A percentile compares a stretch with the other conserved stretches of the same genome.
phyloP scores from a whole-genome alignment of 768 basidiomycete species.

The Trametes cinnabarina region DNA sequence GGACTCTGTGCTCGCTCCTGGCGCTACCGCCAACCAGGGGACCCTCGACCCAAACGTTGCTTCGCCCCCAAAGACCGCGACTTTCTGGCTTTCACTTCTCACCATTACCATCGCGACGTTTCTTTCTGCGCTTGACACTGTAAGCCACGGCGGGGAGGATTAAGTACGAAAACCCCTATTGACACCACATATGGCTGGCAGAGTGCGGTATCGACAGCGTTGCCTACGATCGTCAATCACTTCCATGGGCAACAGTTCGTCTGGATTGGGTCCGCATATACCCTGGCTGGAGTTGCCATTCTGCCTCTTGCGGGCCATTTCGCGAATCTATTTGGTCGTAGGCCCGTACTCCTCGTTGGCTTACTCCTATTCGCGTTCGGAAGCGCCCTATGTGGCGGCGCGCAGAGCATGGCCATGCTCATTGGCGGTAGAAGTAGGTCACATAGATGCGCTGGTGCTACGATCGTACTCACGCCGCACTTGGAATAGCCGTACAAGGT shows the following conservation, averaged over 20 bases:
- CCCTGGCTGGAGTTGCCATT: constrained; percentile 34
- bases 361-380: constrained; percentile 38
- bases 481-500: constrained; percentile 30
- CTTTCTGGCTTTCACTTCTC: constrained; percentile 1
- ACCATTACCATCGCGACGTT: neutral
- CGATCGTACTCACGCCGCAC: neutral
- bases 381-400: constrained; percentile 37
- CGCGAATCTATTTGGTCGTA: constrained; percentile 35
- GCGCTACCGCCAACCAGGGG: too few species aligned
- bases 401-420: constrained; percentile 38
- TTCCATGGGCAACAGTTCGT: constrained; percentile 20
- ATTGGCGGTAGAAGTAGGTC: constrained; percentile 34
- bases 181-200: neutral
- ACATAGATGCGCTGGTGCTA: neutral
- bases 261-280: constrained; percentile 31
- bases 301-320: constrained; percentile 33
- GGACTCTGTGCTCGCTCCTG: too few species aligned
- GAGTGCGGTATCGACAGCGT: constrained; percentile 22
- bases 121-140: constrained; percentile 1
- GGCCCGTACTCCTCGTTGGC: constrained; percentile 28
- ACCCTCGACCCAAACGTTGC: too few species aligned
- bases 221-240: constrained; percentile 16
- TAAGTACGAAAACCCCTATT: neutral
- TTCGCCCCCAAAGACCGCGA: neutral
- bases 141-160: neutral